Conservation (phyloP, 495 filamentous ascomycete genomes). For the Pyrenula massariospora region DNA sequence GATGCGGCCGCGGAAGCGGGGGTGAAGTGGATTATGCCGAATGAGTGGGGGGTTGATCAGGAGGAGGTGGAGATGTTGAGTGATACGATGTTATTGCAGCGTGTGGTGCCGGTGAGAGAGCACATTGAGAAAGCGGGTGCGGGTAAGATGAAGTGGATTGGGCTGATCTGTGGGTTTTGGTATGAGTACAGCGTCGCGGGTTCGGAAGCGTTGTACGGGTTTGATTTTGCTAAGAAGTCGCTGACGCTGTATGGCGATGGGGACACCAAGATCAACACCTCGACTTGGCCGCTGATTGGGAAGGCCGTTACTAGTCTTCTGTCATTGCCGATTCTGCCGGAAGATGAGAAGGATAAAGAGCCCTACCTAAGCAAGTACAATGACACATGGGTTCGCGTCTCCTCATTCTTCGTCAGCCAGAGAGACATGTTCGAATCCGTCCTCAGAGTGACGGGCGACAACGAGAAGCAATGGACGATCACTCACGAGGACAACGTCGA, state of each 20-base stretch:
- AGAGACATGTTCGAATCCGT: constrained; percentile 34
- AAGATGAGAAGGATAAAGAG: constrained; percentile 18
- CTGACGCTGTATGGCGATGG: constrained; percentile 26
- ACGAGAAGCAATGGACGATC: constrained; percentile 33
- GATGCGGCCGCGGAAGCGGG: constrained; percentile 49
- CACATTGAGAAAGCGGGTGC: constrained; percentile 19
- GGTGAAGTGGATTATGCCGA: constrained; percentile 51
- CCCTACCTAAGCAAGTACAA: constrained; percentile 19
- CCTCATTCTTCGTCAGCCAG: constrained; percentile 32
- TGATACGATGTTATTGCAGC: constrained; percentile 17
- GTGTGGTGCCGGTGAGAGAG: background rate
- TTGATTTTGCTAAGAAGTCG: constrained; percentile 15
- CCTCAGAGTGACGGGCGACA: constrained; percentile 28
- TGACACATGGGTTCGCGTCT: constrained; percentile 26
- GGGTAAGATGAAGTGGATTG: constrained; percentile 5
- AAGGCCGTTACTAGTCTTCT: constrained; percentile 28
- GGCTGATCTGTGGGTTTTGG: constrained; percentile 27
- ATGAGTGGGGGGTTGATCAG: constrained; percentile 36
- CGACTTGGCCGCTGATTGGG: constrained; percentile 31
- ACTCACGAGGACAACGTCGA: constrained; percentile 10
- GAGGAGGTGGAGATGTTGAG: constrained; percentile 19
- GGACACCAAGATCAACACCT: constrained; percentile 16
- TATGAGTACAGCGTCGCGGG: constrained; percentile 27
- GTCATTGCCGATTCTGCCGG: constrained; percentile 20
- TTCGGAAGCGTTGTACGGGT: constrained; percentile 12